Conservation (phyloP, 1,284 basidiomycete genomes). For the Cutaneotrichosporon sp. region DNA sequence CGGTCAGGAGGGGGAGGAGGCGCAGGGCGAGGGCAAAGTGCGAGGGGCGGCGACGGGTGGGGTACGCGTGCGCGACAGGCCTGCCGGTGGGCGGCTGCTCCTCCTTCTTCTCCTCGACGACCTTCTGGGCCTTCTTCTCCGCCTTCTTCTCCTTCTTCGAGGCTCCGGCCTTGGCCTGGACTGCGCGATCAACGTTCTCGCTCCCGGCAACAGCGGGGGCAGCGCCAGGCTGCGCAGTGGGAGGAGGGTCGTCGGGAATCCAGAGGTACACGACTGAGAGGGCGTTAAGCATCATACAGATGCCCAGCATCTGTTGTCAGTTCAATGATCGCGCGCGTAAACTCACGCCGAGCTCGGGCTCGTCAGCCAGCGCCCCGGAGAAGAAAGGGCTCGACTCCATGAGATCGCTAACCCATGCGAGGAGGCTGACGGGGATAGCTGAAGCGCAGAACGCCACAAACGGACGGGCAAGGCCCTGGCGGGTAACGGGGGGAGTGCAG, state of each 20-base stretch:
- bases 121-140: neutral
- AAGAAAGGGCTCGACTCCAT: neutral
- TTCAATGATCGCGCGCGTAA: neutral
- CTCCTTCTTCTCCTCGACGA: neutral
- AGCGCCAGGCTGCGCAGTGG: neutral
- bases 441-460: neutral
- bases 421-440: neutral
- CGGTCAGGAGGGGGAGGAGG: neutral
- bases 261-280: slow-evolving; percentile 2
- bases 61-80: neutral
- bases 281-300: neutral
- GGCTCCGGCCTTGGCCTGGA: too few relatives aligned
- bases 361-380: neutral
- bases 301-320: slow-evolving; percentile 3
- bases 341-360: slow-evolving; percentile 2
- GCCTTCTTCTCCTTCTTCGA: neutral
- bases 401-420: neutral
- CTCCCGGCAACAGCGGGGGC: neutral
- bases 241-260: neutral
- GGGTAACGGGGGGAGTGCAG: neutral
- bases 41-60: neutral
- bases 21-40: neutral
- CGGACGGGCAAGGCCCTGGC: neutral
- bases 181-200: neutral
- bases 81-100: neutral